Base-by-base conservation (phyloP, 495 filamentous ascomycete species). In the Tricharina praecox region DNA sequence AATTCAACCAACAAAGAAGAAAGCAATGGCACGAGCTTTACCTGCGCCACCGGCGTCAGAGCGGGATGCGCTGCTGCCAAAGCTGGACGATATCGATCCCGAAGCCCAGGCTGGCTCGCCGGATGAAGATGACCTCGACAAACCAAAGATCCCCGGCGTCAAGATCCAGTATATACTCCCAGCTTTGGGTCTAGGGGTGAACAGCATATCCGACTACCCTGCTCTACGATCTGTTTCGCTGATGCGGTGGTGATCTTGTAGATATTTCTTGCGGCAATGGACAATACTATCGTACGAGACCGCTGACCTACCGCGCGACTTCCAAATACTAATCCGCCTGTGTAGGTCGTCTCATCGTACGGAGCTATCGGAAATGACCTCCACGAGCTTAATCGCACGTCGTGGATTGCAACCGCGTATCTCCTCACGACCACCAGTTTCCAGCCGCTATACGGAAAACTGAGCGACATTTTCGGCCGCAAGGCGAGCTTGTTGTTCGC, bases 351-450 rank as follows among this genome's bases (percentile, higher is more conserved):
- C 45, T 75, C 77, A 42, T 78, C 72, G 30, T 92, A 90, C 61
- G 82, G 78, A 15, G 76, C 71, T 40, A 90, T 93, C 56, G 84
- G 84, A 20, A 85, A 73, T 44, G 84, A 90, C 46, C 62, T 92
- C 18, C 70, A 82, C 18, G 81, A 82, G 10, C 64, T 92, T 47
- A 85, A 82, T 54, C 70, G 74, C 54, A 86, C 83, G 7, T 81
- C 76, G 28, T 93, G 85, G 85, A 83, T 93, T 53, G 81, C 82
- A 0, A 90, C 84, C 11, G 76, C 79, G 62, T 79, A 79, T 60
- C 82, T 88, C 54, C 67, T 92, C 16, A 88, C 83, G 4, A 60
- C 82, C 43, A 82, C 82, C 2, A 77, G 75, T 26, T 86, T 86
- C 57, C 84, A 85, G 60, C 82, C 79, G 0, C 61, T 85, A 0